These are phyloP conservation scores for Stramenopiles sp. DNA, from an alignment of 352 stramenopile species.

Conservation along the genomic window DNA sequence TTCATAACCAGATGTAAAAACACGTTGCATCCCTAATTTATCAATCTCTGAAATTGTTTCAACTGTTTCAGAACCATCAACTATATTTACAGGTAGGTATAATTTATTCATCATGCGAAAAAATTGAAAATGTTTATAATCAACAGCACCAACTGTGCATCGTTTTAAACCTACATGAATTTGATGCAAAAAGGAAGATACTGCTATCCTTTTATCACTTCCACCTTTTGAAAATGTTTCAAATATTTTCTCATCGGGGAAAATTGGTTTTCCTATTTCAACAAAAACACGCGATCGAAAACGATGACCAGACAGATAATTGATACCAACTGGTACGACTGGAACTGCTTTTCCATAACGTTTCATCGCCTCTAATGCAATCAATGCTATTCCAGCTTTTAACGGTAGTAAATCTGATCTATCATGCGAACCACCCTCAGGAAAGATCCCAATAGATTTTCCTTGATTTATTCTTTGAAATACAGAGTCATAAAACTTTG, in stretches of 20 bases:
- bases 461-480: slow-evolving; percentile 63
- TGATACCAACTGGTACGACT: slow-evolving; percentile 89
- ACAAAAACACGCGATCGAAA: slow-evolving; percentile 87
- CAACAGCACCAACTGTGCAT: too few relatives aligned
- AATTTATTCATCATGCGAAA: too few relatives aligned
- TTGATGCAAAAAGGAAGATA: too few relatives aligned
- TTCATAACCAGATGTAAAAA: too few relatives aligned
- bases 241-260: slow-evolving; percentile 50
- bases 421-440: slow-evolving; percentile 90
- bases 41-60: too few relatives aligned
- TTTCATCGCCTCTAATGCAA: slow-evolving; percentile 87
- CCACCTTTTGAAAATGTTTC: too few relatives aligned
- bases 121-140: too few relatives aligned
- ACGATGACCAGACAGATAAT: slow-evolving; percentile 87
- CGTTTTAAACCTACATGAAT: too few relatives aligned
- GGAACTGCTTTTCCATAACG: slow-evolving; percentile 54
- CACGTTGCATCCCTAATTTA: too few relatives aligned
- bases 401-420: slow-evolving; percentile 84
- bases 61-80: too few relatives aligned
- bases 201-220: too few relatives aligned
- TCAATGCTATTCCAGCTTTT: slow-evolving; percentile 91
- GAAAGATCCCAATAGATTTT: slow-evolving; percentile 86
- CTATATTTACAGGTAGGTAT: too few relatives aligned
- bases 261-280: slow-evolving; percentile 79
- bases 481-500: slow-evolving; percentile 67